Base-by-base conservation (phyloP, 768 basidiomycete genomes). In the Tricholoma flavovirens region DNA sequence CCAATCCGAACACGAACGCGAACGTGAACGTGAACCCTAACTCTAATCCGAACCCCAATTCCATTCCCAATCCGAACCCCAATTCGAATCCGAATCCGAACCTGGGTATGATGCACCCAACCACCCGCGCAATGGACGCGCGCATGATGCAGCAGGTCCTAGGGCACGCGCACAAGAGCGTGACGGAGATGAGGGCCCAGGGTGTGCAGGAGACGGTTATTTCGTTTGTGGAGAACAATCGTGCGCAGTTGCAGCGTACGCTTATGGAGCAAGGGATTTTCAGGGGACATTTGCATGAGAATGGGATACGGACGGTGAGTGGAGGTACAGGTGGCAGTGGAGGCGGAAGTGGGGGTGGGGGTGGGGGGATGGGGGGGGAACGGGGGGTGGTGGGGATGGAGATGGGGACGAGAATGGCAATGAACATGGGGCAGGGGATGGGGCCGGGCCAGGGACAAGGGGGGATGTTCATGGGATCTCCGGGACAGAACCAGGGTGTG, bases 141-240 rank as follows among this genome's bases (percentile, higher is more conserved):
- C 66, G 69, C 35, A 67, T 77, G 58, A 66, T 83, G 63, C 73
- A 73, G 42, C 53, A 73, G 53, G 69, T 85, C n/a, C 61, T 84
- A 46, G 66, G 67, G 15, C 82, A 77, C 64, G 78, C 82, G 15
- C 64, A 77, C 49, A 59, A 72, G 52, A 71, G 77, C 12, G 71
- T 71, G 2, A 67, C 71, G 4, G 83, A 88, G 42, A 76, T 90
- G 56, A 82, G 81, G 10, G 70, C 70, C 12, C 76, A 73, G 38
- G 75, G 76, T 12, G 67, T 87, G 7, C 69, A 73, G 5, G 81
- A 83, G 19, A 59, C 72, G 48, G 67, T 82, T 54, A 83, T 90
- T 48, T 56, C 69, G 30, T 74, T 81, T 56, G 80, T 89, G 35
- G 88, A 90, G 61, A 60, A 61, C 3, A 66, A 86, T 61, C 81